Percentiles rank a stretch among this genome's conserved stretches.
These are phyloP conservation scores for Tylopilus balloui DNA, from an alignment of 768 basidiomycete species.

Conservation along the genomic window DNA sequence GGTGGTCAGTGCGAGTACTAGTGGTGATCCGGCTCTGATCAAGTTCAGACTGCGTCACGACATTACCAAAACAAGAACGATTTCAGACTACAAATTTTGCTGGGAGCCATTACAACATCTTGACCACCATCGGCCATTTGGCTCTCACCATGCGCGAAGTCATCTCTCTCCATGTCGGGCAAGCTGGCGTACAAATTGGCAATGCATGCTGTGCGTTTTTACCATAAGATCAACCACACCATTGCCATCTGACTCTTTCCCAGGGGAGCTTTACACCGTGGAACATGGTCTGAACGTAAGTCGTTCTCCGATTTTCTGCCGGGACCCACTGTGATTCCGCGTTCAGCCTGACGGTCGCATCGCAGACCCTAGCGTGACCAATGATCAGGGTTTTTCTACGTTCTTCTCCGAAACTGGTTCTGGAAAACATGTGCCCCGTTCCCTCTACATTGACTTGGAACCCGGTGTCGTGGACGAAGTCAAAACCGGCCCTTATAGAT, in stretches of 20 bases:
- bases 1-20: too few relatives aligned
- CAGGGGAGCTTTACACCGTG: constrained; percentile 97
- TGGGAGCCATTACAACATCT: background rate
- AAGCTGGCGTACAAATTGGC: constrained; percentile 92
- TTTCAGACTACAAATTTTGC: constrained; percentile 20
- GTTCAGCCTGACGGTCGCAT: constrained; percentile 88
- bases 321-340: constrained; percentile 12
- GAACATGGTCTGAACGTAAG: constrained; percentile 94
- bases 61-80: constrained; percentile 23
- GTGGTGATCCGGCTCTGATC: background rate
- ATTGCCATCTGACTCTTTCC: constrained; percentile 14
- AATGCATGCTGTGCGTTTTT: constrained; percentile 87
- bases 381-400: constrained; percentile 89
- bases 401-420: constrained; percentile 96
- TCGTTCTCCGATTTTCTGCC: constrained; percentile 11
- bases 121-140: constrained; percentile 11
- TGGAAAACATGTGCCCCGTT: constrained; percentile 94
- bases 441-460: constrained; percentile 94
- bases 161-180: constrained; percentile 94
- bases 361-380: constrained; percentile 44
- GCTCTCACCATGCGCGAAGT: constrained; percentile 74
- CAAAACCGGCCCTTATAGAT: constrained; percentile 85
- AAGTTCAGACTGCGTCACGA: background rate
- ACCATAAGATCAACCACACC: constrained; percentile 1
- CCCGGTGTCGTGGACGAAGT: constrained; percentile 96